Percentiles rank a stretch among this genome's conserved stretches.
These are phyloP conservation scores for Aristolochia californica DNA, from an alignment of 164 flowering plant genomes.

Conservation along the genomic window DNA sequence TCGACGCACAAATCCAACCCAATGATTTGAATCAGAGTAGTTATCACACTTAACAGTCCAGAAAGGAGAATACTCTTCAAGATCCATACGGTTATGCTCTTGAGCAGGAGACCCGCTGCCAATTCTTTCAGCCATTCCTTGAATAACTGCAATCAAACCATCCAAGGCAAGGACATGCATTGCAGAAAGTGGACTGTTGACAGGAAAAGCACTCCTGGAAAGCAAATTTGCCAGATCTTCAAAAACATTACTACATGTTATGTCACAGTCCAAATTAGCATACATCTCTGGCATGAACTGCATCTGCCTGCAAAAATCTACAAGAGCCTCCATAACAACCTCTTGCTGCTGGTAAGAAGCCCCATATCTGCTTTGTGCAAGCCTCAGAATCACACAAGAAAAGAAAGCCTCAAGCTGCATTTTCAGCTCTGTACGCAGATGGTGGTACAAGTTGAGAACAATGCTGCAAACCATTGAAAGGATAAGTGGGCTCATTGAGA, in stretches of 20 bases:
- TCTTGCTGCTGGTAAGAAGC: conserved; percentile 36
- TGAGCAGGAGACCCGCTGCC: conserved; percentile 11
- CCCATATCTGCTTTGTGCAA: conserved; percentile 27
- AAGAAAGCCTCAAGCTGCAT: conserved; percentile 38
- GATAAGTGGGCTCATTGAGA: conserved; percentile 30
- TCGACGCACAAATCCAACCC: conserved; percentile 28
- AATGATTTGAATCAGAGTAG: conserved; percentile 24
- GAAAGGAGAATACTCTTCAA: conserved; percentile 23
- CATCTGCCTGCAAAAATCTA: conserved; percentile 34
- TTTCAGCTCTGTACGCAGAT: conserved; percentile 25
- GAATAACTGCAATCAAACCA: conserved; percentile 32
- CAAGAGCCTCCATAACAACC: conserved; percentile 37
- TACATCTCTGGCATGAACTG: conserved; percentile 34
- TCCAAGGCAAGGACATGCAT: conserved; percentile 36
- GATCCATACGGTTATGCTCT: conserved; percentile 11
- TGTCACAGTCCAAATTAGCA: conserved; percentile 37
- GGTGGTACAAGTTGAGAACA: conserved; percentile 30
- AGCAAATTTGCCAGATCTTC: conserved; percentile 30
- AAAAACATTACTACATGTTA: conserved; percentile 25
- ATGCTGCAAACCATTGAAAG: conserved; percentile 33
- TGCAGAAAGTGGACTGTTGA: conserved; percentile 27
- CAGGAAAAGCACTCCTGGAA: conserved; percentile 38
- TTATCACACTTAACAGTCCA: conserved; percentile 33
- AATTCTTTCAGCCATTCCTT: conserved; percentile 33
- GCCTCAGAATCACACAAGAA: conserved; percentile 29